These are phyloP conservation scores for Xylaria acuta DNA, from an alignment of 495 filamentous ascomycete genomes.

Conservation along the genomic window DNA sequence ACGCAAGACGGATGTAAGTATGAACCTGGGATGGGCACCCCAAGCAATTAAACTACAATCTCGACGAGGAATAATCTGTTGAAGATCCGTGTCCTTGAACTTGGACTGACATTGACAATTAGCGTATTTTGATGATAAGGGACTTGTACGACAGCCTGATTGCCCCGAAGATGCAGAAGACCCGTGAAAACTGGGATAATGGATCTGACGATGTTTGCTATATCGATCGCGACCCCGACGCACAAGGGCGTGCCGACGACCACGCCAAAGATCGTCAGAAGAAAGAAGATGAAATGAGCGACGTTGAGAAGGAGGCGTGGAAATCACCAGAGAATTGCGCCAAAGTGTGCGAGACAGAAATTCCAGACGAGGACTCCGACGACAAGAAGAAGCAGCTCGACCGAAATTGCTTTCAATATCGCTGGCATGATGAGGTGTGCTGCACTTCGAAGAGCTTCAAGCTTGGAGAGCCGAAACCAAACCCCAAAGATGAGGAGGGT, in stretches of 20 bases:
- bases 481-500: constrained; percentile 28
- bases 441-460: constrained; percentile 45
- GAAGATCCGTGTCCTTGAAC: neutral
- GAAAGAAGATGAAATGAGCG: constrained; percentile 44
- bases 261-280: constrained; percentile 35
- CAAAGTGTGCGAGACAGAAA: constrained; percentile 46
- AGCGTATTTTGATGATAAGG: constrained; percentile 45
- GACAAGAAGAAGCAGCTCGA: constrained; percentile 40
- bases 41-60: neutral
- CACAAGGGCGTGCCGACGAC: constrained; percentile 32
- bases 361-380: constrained; percentile 37
- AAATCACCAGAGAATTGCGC: constrained; percentile 48
- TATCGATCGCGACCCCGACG: constrained; percentile 39
- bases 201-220: constrained; percentile 49
- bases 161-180: constrained; percentile 39
- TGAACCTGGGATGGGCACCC: neutral
- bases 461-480: constrained; percentile 40
- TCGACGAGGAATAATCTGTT: neutral
- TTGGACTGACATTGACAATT: neutral
- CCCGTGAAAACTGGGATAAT: constrained; percentile 54
- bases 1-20: constrained; percentile 42
- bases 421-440: constrained; percentile 44
- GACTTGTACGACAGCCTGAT: constrained; percentile 52
- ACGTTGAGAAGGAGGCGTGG: constrained; percentile 45
- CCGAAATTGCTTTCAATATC: constrained; percentile 44